Conservation (phyloP, 139 green algal species). For the Chloropicon primus region DNA sequence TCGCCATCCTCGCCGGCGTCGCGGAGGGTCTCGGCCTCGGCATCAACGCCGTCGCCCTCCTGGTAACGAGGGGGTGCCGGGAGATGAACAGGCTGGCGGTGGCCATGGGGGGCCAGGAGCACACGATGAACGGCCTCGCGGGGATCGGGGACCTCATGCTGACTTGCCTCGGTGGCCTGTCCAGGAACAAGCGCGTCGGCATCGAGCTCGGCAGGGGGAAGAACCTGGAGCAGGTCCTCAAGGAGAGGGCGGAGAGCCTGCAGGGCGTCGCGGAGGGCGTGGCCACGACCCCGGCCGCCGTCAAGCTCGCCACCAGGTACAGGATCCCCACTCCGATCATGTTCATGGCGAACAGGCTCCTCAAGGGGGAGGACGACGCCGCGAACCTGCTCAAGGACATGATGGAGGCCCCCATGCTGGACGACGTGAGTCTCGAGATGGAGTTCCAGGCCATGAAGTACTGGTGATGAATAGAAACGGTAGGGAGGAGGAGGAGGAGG, state of each 20-base stretch:
- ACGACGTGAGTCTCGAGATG: background rate
- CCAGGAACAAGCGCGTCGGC: slow-evolving; percentile 10
- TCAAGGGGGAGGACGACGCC: background rate
- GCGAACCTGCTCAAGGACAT: no score
- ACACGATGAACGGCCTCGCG: slow-evolving; percentile 11
- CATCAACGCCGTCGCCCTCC: slow-evolving; percentile 9
- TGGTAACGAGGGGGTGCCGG: slow-evolving; percentile 8
- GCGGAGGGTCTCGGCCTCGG: slow-evolving; percentile 14
- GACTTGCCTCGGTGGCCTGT: slow-evolving; percentile 8
- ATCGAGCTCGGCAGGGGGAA: slow-evolving; percentile 4
- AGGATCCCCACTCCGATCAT: slow-evolving; percentile 6
- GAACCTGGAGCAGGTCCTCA: slow-evolving; percentile 5
- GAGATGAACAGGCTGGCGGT: slow-evolving; percentile 15
- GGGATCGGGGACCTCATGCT: slow-evolving; percentile 20
- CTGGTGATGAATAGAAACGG: no score
- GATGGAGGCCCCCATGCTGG: no score
- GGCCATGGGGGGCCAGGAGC: slow-evolving; percentile 11
- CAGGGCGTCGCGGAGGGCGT: slow-evolving; percentile 13
- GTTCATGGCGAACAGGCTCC: background rate
- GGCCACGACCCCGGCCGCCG: slow-evolving; percentile 11
- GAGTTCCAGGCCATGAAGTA: background rate
- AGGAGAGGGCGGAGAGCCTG: background rate
- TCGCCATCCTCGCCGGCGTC: slow-evolving; percentile 13
- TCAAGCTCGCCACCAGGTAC: background rate
- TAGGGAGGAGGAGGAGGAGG: no score